A percentile compares a stretch with the other conserved stretches of the same genome.
phyloP scores from a whole-genome alignment of 2,329 filamentous ascomycete species.

The Apiospora aurea region DNA sequence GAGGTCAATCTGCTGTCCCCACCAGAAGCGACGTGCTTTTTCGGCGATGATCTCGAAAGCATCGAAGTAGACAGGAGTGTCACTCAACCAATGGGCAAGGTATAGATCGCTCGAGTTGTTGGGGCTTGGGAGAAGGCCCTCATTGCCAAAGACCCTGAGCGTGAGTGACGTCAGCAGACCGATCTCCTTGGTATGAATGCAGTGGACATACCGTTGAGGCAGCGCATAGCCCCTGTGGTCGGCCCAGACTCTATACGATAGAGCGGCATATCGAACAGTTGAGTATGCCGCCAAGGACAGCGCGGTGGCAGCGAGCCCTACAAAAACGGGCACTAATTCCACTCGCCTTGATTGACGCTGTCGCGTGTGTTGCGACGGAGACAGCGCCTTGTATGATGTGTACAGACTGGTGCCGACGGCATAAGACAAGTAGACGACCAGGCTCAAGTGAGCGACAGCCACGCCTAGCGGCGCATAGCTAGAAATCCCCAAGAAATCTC shows the following conservation, averaged over 20 bases:
- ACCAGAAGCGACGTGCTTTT: slow-evolving; percentile 64
- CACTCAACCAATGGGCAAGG: slow-evolving; percentile 59
- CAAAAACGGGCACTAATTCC: slow-evolving; percentile 44
- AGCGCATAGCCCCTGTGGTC: slow-evolving; percentile 44
- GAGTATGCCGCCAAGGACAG: slow-evolving; percentile 42
- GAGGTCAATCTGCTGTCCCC: slow-evolving; percentile 67
- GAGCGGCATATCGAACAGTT: slow-evolving; percentile 37
- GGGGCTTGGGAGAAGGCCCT: slow-evolving; percentile 38
- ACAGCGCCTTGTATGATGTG: slow-evolving; percentile 44
- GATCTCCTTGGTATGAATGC: no score
- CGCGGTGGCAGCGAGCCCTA: slow-evolving; percentile 41
- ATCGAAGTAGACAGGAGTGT: slow-evolving; percentile 59
- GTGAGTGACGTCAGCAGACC: slow-evolving; percentile 26
- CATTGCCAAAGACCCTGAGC: slow-evolving; percentile 34
- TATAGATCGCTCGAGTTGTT: slow-evolving; percentile 44
- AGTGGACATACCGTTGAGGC: slow-evolving; percentile 38
- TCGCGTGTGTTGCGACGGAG: slow-evolving; percentile 46
- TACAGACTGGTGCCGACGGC: slow-evolving; percentile 43
- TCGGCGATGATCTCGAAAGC: slow-evolving; percentile 62
- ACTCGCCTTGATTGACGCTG: slow-evolving; percentile 43
- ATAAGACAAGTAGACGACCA: slow-evolving; percentile 43
- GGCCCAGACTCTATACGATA: slow-evolving; percentile 50
- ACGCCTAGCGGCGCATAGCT: slow-evolving; percentile 44
- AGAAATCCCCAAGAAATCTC: slow-evolving; percentile 18
- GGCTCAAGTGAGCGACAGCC: slow-evolving; percentile 38